Evolutionary conservation across 257 asterid genomes (phyloP).

Genomic region (Anisodus tanguticus): DNA sequence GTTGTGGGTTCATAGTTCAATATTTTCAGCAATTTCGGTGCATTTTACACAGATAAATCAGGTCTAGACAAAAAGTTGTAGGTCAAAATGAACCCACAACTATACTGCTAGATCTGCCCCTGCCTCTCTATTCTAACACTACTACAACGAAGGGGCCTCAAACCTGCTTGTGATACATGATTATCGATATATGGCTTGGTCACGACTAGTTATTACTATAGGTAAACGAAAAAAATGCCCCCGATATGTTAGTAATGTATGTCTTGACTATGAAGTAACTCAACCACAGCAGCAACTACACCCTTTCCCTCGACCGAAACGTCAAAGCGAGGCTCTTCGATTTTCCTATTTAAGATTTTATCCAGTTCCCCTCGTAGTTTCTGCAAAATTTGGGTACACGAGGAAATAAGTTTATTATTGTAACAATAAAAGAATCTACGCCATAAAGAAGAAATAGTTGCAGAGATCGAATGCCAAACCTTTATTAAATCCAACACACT

Average conservation of each 20-base stretch:
- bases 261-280: slow-evolving; percentile 76
- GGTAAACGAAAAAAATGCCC: not conserved
- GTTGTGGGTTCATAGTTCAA: not conserved
- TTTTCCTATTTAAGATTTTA: slow-evolving; percentile 78
- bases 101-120: not conserved
- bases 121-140: slow-evolving; percentile 6
- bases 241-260: slow-evolving; percentile 40
- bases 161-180: not conserved
- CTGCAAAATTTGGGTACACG: slow-evolving; percentile 46
- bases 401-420: not conserved
- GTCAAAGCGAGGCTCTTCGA: slow-evolving; percentile 76
- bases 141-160: slow-evolving; percentile 9
- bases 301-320: slow-evolving; percentile 73
- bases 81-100: not conserved
- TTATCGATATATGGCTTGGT: not conserved
- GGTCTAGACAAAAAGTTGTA: not conserved
- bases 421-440: not conserved
- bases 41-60: not conserved
- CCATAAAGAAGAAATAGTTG: not conserved
- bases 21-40: not conserved
- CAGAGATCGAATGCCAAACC: slow-evolving; percentile 37
- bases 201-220: not conserved
- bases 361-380: slow-evolving; percentile 87
- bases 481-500: slow-evolving; percentile 75
- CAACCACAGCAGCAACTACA: slow-evolving; percentile 78